phyloP scores from a whole-genome alignment of 202 grass and related monocot genomes.

The Panicum hallii region DNA sequence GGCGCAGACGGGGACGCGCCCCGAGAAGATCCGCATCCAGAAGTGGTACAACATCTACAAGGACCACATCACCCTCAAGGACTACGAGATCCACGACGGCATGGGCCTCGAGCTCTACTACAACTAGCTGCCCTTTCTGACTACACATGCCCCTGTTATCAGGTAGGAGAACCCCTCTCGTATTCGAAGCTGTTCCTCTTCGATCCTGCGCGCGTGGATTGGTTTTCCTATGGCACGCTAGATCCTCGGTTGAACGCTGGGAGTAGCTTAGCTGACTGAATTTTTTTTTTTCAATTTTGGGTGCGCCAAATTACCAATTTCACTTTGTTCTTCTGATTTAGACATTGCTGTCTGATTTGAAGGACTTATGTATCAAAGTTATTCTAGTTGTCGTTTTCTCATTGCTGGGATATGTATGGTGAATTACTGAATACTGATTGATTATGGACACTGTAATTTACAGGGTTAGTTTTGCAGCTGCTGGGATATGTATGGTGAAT shows the following conservation, averaged over 20 bases:
- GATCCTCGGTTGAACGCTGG: background rate
- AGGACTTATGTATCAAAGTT: background rate
- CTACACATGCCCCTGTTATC: background rate
- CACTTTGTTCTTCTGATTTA: background rate
- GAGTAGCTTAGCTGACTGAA: background rate
- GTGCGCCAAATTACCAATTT: background rate
- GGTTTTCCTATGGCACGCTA: background rate
- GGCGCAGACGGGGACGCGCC: conserved; percentile 87
- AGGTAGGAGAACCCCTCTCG: background rate
- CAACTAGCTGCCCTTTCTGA: conserved; percentile 51
- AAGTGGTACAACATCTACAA: conserved; percentile 99
- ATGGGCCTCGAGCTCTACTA: conserved; percentile 99
- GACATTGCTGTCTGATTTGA: background rate
- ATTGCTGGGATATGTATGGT: background rate
- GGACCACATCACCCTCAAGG: conserved; percentile 97
- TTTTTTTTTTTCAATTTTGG: background rate
- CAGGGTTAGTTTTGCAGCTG: background rate
- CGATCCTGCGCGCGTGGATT: background rate
- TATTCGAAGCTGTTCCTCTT: background rate
- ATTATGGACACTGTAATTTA: background rate
- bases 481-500: background rate
- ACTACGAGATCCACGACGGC: conserved; percentile 97
- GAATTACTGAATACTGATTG: background rate
- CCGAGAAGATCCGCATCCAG: conserved; percentile 99
- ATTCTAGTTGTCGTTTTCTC: background rate